Base-by-base conservation (phyloP, 345 rosid genomes). In the Corchorus capsularis region DNA sequence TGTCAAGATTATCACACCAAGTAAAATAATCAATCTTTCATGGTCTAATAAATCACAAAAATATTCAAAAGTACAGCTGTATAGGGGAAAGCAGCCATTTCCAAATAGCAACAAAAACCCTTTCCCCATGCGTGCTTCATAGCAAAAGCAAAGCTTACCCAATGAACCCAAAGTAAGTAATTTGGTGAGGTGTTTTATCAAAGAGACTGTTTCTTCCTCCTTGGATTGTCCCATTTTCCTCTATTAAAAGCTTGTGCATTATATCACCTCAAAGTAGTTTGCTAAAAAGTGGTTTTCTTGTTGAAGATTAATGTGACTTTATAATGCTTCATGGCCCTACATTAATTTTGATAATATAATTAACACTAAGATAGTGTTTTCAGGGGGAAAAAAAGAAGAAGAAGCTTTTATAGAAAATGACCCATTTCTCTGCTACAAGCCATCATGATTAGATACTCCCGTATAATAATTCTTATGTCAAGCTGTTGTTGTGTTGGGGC, bases 151-250 rank as follows among this genome's bases (percentile, higher is more conserved):
- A 22, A 39, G 68, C 47, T 63, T 37, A 17, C 20, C 22, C 20
- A 39, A 60, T 27, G 64, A 16, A 37, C 8, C 68, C 37, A 63
- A 63, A 14, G 16, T 17, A 63, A 37, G 12, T 45, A 69, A 57
- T 69, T 49, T 63, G 59, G 57, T 69, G 34, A 69, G 37, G 72
- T 22, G 72, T 69, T 22, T 14, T 69, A 69, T 69, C 72, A 49
- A 43, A 17, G 50, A n/a, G 22, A 46, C 35, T 9, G 17, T 43
- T 43, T n/a, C 15, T 41, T 43, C 50, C 52, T 22, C 17, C 20
- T 65, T 65, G 14, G 52, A 11, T 11, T 8, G 45, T 32, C 46
- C 9, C 67, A 63, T 63, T 35, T 63, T 43, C 67, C 49, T 37
- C 1, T 63, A 8, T 7, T 37, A 0, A 16, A 8, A 37, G 27